These are phyloP conservation scores for Nasturtium officinale DNA, from an alignment of 345 rosid species.

Conservation along the genomic window DNA sequence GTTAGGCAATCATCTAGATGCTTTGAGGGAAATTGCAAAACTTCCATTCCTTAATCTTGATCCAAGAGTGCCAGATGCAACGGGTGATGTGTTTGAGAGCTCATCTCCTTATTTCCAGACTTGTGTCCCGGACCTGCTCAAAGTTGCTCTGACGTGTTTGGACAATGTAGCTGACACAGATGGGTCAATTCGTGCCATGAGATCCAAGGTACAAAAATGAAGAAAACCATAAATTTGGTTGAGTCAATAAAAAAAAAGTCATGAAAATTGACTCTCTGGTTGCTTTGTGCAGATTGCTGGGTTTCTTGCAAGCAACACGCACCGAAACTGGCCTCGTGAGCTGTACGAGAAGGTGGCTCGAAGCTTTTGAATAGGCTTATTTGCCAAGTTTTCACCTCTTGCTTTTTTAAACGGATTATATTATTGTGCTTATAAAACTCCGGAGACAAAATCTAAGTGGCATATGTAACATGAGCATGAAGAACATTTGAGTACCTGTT, in stretches of 20 bases:
- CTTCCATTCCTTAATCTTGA: constrained; percentile 89
- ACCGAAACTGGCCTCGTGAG: constrained; percentile 89
- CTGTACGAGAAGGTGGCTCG: constrained; percentile 77
- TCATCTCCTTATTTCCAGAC: constrained; percentile 83
- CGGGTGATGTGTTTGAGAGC: constrained; percentile 57
- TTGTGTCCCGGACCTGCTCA: constrained; percentile 87
- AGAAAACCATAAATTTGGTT: not conserved
- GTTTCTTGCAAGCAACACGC: constrained; percentile 82
- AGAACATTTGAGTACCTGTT: not conserved
- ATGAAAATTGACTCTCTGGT: constrained; percentile 23
- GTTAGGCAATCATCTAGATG: constrained; percentile 72
- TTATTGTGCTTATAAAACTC: not conserved
- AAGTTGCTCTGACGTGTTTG: constrained; percentile 76
- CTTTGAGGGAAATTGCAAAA: constrained; percentile 87
- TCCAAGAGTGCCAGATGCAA: constrained; percentile 72
- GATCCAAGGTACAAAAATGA: constrained; percentile 68
- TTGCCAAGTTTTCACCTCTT: not conserved
- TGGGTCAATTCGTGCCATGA: constrained; percentile 88
- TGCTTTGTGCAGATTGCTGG: constrained; percentile 68
- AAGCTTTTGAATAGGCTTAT: constrained; percentile 58
- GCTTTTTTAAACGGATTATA: not conserved
- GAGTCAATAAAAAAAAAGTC: constrained; percentile 13
- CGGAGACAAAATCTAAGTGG: not conserved
- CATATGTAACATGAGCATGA: not conserved
- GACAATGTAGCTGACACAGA: constrained; percentile 88